A percentile compares a stretch with the other conserved stretches of the same genome.
These are phyloP conservation scores for Carex arenaria DNA, from an alignment of 202 grass and related monocot species.

Conservation along the genomic window DNA sequence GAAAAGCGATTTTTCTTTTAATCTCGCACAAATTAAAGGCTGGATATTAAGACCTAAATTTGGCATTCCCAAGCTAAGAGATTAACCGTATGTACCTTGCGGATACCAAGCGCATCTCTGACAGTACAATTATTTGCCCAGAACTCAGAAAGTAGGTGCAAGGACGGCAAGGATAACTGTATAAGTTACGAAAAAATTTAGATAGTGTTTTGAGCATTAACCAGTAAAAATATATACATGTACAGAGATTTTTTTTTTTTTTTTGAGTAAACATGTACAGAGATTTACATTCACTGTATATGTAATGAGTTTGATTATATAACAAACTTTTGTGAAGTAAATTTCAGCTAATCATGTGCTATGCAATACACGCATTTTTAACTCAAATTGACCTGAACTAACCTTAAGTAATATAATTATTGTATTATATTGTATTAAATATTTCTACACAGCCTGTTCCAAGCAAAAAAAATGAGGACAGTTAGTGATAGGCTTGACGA, in stretches of 20 bases:
- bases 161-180: slow-evolving; percentile 30
- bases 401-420: too few species aligned
- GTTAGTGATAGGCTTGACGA: too few species aligned
- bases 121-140: slow-evolving; percentile 60
- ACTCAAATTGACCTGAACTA: too few species aligned
- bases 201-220: neutral
- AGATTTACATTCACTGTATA: neutral
- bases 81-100: slow-evolving; percentile 21
- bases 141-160: slow-evolving; percentile 23
- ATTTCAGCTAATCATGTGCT: too few species aligned
- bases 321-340: too few species aligned
- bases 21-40: neutral
- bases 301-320: too few species aligned
- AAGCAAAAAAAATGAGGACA: too few species aligned
- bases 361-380: too few species aligned
- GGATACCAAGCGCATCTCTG: slow-evolving; percentile 56
- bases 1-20: neutral
- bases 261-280: neutral
- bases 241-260: neutral
- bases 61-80: neutral
- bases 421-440: neutral
- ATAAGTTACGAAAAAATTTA: neutral
- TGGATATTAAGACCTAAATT: neutral
- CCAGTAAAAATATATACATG: too few species aligned
- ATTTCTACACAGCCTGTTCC: too few species aligned